phyloP scores from a whole-genome alignment of 2,329 filamentous ascomycete species.

The Ophiostoma sp. region DNA sequence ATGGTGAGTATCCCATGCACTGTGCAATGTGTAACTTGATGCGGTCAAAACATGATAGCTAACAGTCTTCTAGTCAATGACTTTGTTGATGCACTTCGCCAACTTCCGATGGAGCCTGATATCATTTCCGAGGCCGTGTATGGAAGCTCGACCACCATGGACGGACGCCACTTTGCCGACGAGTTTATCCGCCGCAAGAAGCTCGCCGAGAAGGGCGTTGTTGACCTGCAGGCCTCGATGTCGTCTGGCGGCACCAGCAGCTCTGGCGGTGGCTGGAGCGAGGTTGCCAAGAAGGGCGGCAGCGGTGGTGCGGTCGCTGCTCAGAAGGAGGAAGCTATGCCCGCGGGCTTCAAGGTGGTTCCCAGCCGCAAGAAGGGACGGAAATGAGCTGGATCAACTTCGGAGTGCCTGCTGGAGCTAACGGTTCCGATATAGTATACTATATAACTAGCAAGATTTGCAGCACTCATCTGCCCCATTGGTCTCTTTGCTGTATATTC shows the following conservation, averaged over 20 bases:
- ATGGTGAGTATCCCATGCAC: slow-evolving; percentile 41
- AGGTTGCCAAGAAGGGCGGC: slow-evolving; percentile 90
- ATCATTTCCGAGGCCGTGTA: slow-evolving; percentile 91
- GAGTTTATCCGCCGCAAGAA: slow-evolving; percentile 92
- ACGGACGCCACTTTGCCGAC: slow-evolving; percentile 86
- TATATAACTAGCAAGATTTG: too few species aligned
- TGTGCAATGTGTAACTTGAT: not conserved
- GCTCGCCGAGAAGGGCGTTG: slow-evolving; percentile 82
- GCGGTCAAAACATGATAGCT: not conserved
- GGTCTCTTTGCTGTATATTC: too few species aligned
- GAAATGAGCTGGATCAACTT: not conserved
- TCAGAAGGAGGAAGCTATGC: slow-evolving; percentile 39
- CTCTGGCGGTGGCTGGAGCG: slow-evolving; percentile 73
- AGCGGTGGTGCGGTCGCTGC: slow-evolving; percentile 50
- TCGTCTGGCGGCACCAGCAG: slow-evolving; percentile 24
- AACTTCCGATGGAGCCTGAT: slow-evolving; percentile 68
- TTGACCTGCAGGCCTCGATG: slow-evolving; percentile 57
- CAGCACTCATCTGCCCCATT: too few species aligned
- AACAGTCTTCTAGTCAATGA: slow-evolving; percentile 53
- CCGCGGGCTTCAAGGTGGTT: slow-evolving; percentile 79
- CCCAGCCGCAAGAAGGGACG: slow-evolving; percentile 81
- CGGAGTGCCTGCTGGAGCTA: not conserved
- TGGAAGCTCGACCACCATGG: slow-evolving; percentile 77
- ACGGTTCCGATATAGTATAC: too few species aligned
- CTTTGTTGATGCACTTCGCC: slow-evolving; percentile 70